phyloP scores from a whole-genome alignment of 202 grass and related monocot genomes.

The Panicum hallii region DNA sequence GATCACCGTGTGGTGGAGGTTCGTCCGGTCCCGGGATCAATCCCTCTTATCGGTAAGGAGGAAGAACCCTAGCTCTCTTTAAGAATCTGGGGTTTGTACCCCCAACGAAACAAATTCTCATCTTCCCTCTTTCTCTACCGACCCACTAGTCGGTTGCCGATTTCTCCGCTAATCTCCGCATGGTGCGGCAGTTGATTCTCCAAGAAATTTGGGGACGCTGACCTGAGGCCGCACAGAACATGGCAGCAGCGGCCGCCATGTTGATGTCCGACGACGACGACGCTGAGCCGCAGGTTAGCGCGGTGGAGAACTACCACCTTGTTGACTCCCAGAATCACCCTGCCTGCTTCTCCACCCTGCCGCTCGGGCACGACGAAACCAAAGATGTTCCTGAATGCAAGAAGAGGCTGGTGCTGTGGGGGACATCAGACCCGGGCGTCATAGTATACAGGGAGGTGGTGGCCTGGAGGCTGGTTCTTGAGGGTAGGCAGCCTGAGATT shows the following conservation, averaged over 20 bases:
- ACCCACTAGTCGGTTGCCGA: neutral
- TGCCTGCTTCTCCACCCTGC: slow-evolving; percentile 59
- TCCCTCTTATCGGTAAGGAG: slow-evolving; percentile 7
- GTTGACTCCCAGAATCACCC: slow-evolving; percentile 31
- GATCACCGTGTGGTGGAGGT: neutral
- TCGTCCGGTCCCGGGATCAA: neutral
- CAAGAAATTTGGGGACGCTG: slow-evolving; percentile 9
- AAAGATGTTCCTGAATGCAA: slow-evolving; percentile 11
- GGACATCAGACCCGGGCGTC: slow-evolving; percentile 45
- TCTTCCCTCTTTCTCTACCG: neutral
- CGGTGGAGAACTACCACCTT: slow-evolving; percentile 51
- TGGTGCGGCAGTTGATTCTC: neutral
- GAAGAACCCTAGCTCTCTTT: slow-evolving; percentile 12
- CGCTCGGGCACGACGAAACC: slow-evolving; percentile 24
- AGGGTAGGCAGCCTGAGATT: slow-evolving; percentile 52
- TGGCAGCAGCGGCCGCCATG: slow-evolving; percentile 5
- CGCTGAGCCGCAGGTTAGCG: slow-evolving; percentile 40
- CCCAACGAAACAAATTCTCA: neutral
- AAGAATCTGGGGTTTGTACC: neutral
- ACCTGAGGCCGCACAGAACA: slow-evolving; percentile 3
- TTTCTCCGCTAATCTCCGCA: neutral
- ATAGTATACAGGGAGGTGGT: slow-evolving; percentile 63
- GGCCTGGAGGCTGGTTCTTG: slow-evolving; percentile 69
- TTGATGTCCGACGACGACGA: slow-evolving; percentile 58
- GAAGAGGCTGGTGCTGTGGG: slow-evolving; percentile 51